Evolutionary conservation across 192 early-diverging fungal species (phyloP).

Genomic region (Globomyces pollinis-pini): DNA sequence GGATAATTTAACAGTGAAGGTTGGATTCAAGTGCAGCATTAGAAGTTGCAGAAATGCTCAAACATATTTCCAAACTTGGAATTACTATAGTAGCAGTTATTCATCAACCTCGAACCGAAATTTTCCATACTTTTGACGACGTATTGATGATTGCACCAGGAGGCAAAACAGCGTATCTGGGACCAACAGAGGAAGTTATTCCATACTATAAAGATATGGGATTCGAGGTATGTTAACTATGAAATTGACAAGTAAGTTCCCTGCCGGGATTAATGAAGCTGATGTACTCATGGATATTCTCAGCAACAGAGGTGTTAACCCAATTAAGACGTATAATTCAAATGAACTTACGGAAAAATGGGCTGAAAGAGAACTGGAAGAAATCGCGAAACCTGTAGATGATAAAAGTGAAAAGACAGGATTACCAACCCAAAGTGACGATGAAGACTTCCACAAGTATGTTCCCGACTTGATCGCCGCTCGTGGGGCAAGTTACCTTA

Average conservation of each 20-base stretch:
- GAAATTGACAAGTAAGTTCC: slow-evolving; percentile 68
- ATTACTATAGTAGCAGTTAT: slow-evolving; percentile 65
- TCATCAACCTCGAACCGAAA: slow-evolving; percentile 9
- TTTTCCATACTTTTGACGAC: slow-evolving; percentile 68
- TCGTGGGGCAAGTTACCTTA: slow-evolving; percentile 5
- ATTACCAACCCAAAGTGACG: neutral
- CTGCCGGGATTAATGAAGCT: slow-evolving; percentile 11
- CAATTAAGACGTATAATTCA: neutral
- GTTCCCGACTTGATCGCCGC: neutral
- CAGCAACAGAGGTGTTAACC: slow-evolving; percentile 19
- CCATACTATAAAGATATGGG: slow-evolving; percentile 34
- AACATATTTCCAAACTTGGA: slow-evolving; percentile 54
- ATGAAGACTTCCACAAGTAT: neutral
- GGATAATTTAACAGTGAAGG: no score
- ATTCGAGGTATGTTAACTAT: no score
- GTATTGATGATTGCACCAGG: slow-evolving; percentile 72
- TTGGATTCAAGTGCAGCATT: slow-evolving; percentile 58
- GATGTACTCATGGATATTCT: slow-evolving; percentile 39
- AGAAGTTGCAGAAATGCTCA: slow-evolving; percentile 67
- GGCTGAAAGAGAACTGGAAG: neutral
- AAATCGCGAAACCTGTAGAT: neutral
- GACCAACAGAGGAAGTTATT: slow-evolving; percentile 23
- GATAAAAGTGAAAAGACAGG: neutral
- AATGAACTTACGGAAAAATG: neutral
- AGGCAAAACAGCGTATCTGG: slow-evolving; percentile 74